A percentile compares a stretch with the other conserved stretches of the same genome.
phyloP scores from a whole-genome alignment of 176 grass and related monocot genomes.

The Aegilops longissima region DNA sequence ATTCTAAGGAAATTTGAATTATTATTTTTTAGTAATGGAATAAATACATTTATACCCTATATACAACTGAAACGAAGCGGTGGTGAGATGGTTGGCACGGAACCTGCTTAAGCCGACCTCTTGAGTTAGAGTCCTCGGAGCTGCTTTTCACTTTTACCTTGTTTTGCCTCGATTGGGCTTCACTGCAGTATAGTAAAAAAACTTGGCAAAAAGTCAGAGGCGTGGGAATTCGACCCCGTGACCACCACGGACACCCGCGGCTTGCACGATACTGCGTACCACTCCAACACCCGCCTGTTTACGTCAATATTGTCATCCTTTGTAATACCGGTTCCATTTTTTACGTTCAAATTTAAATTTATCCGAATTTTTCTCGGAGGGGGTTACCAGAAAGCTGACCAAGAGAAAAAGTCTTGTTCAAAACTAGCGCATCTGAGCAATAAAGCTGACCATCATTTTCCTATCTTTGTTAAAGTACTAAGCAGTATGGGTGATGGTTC shows the following conservation, averaged over 20 bases:
- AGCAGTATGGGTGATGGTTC: neutral
- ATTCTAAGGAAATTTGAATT: neutral
- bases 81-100: neutral
- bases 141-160: neutral
- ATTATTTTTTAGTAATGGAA: neutral
- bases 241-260: neutral
- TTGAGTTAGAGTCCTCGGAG: neutral
- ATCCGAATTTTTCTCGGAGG: neutral
- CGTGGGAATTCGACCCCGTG: neutral
- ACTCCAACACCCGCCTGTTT: neutral
- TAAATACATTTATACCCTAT: neutral
- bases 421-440: conserved; percentile 1
- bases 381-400: neutral
- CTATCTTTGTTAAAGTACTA: neutral
- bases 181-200: neutral
- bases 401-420: neutral
- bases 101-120: neutral
- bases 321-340: neutral
- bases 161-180: neutral
- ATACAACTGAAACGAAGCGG: neutral
- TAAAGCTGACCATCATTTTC: neutral
- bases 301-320: neutral
- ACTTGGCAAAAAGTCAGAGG: fast-evolving
- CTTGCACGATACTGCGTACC: neutral
- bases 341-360: neutral